Base-by-base conservation (phyloP, 2,329 filamentous ascomycete species). In the Triangularia setosa region DNA sequence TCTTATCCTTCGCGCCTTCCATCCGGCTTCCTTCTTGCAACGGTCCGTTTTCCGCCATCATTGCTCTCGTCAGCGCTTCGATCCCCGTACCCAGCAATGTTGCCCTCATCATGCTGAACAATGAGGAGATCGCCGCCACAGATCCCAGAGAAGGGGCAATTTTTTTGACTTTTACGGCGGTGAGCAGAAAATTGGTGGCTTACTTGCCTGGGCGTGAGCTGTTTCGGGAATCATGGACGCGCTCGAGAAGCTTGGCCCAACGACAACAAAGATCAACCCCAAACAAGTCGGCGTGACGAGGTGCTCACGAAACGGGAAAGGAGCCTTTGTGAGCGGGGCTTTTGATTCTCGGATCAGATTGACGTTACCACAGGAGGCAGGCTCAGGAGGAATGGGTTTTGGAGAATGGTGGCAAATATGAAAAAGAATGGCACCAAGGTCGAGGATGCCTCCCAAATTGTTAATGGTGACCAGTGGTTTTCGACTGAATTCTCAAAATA, bases 401-500 rank as follows among this genome's bases (percentile, higher is more conserved):
- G 80, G 80, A 77, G 80, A 4, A 72, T 78, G 24, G 66, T 69
- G 21, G 52, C 68, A 63, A 44, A 80, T 70, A 72, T 74, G 59
- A 76, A 78, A 65, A 62, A 62, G 54, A 62, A 62, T 27, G 80
- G 79, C 25, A 77, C 79, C 69, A 78, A 79, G 53, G 79, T 81
- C 24, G 80, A 83, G 70, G 81, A 80, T 2, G 77, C 80, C 2
- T 71, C 76, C 25, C 75, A 84, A 72, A 83, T 83, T 60, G 75
- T 83, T 6, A 75, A 70, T 8, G 81, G 82, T 69, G 83, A 84
- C 59, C 78, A 79, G 12, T 83, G 81, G 81, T 81, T 83, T 74
- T 78, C 79, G 5, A 74, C 73, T 0, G 70, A 70, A 11, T 83
- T 84, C 71, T 75, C 80, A 33, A 88, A 80, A 35, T 74, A 76